Evolutionary conservation across 1,139 yeast species (phyloP), one percentile per base, ranked within the genome.

Genomic region (Pichia sp.): DNA sequence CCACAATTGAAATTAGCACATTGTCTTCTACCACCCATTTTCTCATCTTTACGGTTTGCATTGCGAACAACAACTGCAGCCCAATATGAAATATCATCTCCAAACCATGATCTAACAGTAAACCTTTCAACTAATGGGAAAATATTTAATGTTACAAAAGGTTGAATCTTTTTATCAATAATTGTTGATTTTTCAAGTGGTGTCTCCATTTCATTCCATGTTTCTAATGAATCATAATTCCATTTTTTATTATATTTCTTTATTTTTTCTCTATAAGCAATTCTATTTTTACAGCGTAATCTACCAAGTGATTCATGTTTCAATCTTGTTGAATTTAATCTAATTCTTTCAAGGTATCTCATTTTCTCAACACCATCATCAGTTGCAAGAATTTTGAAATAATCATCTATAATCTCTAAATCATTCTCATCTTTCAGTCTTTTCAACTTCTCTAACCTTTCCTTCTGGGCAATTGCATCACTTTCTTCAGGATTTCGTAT

Each of bases 21-120:
- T 63, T 91, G 98, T 39, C 97, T 73, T 28, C 91, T 84, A 3
- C 97, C 96, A 22, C 95, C 94, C 43, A 79, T 70, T 34, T 71
- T 62, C 58, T 89, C 97, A 60, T 89, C 93, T 56, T 91, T 79
- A 44, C 96, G 74, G 60, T 96, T 89, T 1, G 96, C 85, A 60
- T 91, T 91, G 46, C 97, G 72, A 91, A 91, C 91, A 36, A 89
- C 86, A 14, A 89, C 95, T 4, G 96, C 95, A 4, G 96, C 86
- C 98, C 98, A 91, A 63, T 89, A 88, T 53, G 84, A 83, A 70
- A 88, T 78, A 53, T 88, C 96, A 35, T 81, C 74, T 3, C 76
- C 65, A 54, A 72, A 71, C 28, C 74, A 73, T 20, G 77, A 68
- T 48, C 78, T 76, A 41, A 84, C 79, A 0, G 97, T 91, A 60